phyloP scores from a whole-genome alignment of 805 yeast genomes.

The Aciculoconidium aculeatum region DNA sequence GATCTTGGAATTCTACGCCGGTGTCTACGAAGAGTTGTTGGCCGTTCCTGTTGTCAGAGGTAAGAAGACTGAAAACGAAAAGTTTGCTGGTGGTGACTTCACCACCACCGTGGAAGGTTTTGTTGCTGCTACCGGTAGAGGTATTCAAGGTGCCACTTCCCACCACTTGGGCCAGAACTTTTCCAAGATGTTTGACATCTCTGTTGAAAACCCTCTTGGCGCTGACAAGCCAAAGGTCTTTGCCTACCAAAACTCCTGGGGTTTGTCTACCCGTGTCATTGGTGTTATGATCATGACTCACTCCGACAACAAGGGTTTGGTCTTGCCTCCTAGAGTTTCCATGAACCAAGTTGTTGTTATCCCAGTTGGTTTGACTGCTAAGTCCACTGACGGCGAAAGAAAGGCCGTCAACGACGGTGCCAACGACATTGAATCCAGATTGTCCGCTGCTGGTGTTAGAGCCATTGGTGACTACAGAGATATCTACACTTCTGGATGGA shows the following conservation, averaged over 20 bases:
- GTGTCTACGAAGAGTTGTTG: conserved; percentile 80
- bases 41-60: conserved; percentile 98
- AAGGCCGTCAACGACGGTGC: conserved; percentile 66
- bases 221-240: conserved; percentile 76
- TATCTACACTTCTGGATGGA: conserved; percentile 98
- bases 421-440: conserved; percentile 55
- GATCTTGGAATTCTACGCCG: conserved; percentile 81
- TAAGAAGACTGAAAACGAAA: conserved; percentile 93
- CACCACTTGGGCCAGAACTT: conserved; percentile 97
- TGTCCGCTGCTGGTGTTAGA: conserved; percentile 61
- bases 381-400: conserved; percentile 74
- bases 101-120: conserved; percentile 96
- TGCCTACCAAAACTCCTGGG: conserved; percentile 99
- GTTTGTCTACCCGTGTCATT: conserved; percentile 94
- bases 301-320: conserved; percentile 97
- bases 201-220: conserved; percentile 94
- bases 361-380: conserved; percentile 91
- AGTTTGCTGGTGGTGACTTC: conserved; percentile 95
- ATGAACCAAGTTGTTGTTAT: conserved; percentile 86
- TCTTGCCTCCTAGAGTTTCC: conserved; percentile 95
- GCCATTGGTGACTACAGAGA: conserved; percentile 84
- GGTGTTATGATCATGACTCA: conserved; percentile 99
- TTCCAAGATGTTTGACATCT: conserved; percentile 95
- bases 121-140: conserved; percentile 98
- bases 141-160: conserved; percentile 98